Conservation (phyloP, 2,329 filamentous ascomycete genomes). For the Whalleya microplaca region DNA sequence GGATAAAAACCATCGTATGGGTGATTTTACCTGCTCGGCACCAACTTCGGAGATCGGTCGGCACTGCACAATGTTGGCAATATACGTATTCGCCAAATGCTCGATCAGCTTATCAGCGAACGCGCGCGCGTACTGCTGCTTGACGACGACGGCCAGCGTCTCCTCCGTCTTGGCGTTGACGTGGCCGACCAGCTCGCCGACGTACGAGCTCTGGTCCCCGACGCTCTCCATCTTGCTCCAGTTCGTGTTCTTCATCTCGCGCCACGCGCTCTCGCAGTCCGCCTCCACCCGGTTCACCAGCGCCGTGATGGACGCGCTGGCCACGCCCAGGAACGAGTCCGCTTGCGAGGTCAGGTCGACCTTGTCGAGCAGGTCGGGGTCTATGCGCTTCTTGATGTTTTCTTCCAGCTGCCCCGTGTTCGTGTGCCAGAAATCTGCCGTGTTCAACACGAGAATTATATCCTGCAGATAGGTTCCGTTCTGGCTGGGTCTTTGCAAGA, state of each 20-base stretch:
- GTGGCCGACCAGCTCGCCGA: constrained; percentile 76
- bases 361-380: constrained; percentile 71
- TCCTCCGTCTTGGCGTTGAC: constrained; percentile 74
- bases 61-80: constrained; percentile 84
- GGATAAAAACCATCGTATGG: background rate
- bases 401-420: constrained; percentile 94
- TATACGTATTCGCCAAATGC: constrained; percentile 76
- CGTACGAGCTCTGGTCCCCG: constrained; percentile 91
- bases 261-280: constrained; percentile 84
- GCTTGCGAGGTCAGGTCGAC: constrained; percentile 93
- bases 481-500: constrained; percentile 61
- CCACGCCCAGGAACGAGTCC: constrained; percentile 93
- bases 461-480: constrained; percentile 68
- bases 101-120: constrained; percentile 98
- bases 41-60: constrained; percentile 91
- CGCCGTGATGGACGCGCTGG: constrained; percentile 81
- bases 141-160: constrained; percentile 77
- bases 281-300: constrained; percentile 83
- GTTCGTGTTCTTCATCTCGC: constrained; percentile 95
- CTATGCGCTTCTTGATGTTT: constrained; percentile 89
- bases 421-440: constrained; percentile 94
- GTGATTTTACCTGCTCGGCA: constrained; percentile 74
- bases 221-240: constrained; percentile 95
- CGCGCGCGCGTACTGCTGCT: constrained; percentile 90
- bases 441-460: constrained; percentile 86